Evolutionary conservation across 352 stramenopile species (phyloP), one percentile per base, ranked within the genome.

Genomic region (Phytophthora citricola): DNA sequence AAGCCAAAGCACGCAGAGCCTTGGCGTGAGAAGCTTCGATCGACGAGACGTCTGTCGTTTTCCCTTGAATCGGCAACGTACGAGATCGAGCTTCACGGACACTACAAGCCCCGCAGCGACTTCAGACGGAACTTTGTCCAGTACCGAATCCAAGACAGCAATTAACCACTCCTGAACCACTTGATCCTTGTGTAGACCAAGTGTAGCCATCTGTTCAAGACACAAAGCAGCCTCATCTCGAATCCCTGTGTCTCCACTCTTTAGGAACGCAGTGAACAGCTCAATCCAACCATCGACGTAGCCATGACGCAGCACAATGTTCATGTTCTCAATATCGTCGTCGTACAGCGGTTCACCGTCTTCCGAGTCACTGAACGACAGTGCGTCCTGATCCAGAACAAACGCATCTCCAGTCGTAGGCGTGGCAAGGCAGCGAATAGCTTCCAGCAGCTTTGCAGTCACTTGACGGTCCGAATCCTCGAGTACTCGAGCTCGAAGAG

Each of bases 211-310:
- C 49, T 89, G 81, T 6, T 88, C 48, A 6, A 93, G 73, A 45
- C 85, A 93, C n/a, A 71, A 57, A 1, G 77, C 77, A 7, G 85
- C 85, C 53, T 91, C 63, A 14, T 68, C 64, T 4, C 79, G 75
- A 10, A 93, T 76, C 0, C 66, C 62, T 20, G 76, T 50, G 47
- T 91, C 58, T n/a, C 78, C 69, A 29, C 73, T 85, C 17, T 77
- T 76, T 6, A 91, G 40, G 31, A 89, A 88, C 10, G 81, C 69
- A 8, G 82, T 90, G 54, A 91, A 91, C n/a, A 93, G 45, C 46
- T 91, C 85, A 48, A 93, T 91, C 85, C 85, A 93, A 4, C 85
- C 85, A 50, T 89, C 80, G 2, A 92, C 78, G 62, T 90, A 89
- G 29, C 79, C 76, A 32, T 79, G 71, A 4, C 63, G 75, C 8